These are phyloP conservation scores for Apiotrichum porosum DNA, from an alignment of 1,284 basidiomycete species.

Conservation along the genomic window DNA sequence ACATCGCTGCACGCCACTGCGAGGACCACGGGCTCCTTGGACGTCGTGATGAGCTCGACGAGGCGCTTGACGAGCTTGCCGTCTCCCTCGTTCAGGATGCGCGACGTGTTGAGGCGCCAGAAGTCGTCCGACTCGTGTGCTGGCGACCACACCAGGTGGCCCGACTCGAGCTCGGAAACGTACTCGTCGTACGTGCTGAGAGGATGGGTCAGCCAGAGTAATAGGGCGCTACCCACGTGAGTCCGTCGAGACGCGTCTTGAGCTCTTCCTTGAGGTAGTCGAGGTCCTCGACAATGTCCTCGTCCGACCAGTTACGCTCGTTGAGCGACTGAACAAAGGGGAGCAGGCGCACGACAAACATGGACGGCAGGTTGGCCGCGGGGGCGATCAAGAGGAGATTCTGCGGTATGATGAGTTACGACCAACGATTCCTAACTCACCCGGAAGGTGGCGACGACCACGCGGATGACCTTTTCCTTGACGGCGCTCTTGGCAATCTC, in stretches of 20 bases:
- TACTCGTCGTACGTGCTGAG: slow-evolving; percentile 84
- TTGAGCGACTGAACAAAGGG: slow-evolving; percentile 81
- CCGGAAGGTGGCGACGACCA: slow-evolving; percentile 87
- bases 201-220: slow-evolving; percentile 51
- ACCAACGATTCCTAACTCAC: slow-evolving; percentile 52
- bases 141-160: slow-evolving; percentile 89
- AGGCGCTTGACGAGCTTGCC: slow-evolving; percentile 75
- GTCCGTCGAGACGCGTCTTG: slow-evolving; percentile 70
- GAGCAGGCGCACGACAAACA: slow-evolving; percentile 82
- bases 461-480: slow-evolving; percentile 95
- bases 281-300: slow-evolving; percentile 88
- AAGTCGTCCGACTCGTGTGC: slow-evolving; percentile 95
- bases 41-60: slow-evolving; percentile 66
- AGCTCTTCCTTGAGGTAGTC: slow-evolving; percentile 79
- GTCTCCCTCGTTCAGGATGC: slow-evolving; percentile 80
- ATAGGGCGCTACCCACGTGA: slow-evolving; percentile 41
- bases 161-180: slow-evolving; percentile 79
- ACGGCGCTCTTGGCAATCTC: slow-evolving; percentile 82
- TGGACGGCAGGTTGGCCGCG: slow-evolving; percentile 75
- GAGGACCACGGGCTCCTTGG: slow-evolving; percentile 67
- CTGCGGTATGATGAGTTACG: slow-evolving; percentile 50
- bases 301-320: slow-evolving; percentile 86
- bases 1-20: slow-evolving; percentile 87
- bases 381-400: slow-evolving; percentile 65
- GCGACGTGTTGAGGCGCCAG: slow-evolving; percentile 90